A percentile compares a stretch with the other conserved stretches of the same genome.
Evolutionary conservation across 495 filamentous ascomycete genomes (phyloP).

Genomic region (Penicillium canariense): DNA sequence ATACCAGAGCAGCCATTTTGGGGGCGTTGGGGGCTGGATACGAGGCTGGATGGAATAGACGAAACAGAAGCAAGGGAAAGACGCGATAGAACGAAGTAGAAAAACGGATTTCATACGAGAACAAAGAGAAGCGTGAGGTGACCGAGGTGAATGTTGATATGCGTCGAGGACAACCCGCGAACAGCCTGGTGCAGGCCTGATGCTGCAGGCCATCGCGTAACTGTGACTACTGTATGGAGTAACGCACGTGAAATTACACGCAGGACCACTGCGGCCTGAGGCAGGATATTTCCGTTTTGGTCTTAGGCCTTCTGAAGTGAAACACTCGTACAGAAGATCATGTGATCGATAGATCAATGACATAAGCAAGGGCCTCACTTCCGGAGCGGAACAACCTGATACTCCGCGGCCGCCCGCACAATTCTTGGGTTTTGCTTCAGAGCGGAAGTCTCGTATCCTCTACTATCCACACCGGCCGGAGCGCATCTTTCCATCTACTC

Average conservation of each 20-base stretch:
- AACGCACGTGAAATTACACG: not conserved
- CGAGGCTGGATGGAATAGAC: conserved; percentile 2
- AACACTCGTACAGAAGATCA: not conserved
- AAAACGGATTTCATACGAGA: not conserved
- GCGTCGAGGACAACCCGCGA: conserved; percentile 1
- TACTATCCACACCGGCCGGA: conserved; percentile 34
- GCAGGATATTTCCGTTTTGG: not conserved
- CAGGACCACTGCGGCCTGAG: not conserved
- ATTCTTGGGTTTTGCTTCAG: conserved; percentile 16
- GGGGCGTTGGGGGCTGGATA: conserved; percentile 15
- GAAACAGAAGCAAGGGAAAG: not conserved
- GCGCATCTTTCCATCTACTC: conserved; percentile 30
- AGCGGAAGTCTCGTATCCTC: conserved; percentile 19
- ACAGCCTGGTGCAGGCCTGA: not conserved
- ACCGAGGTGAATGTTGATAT: too few species aligned
- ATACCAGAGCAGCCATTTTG: conserved; percentile 18
- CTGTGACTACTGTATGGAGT: too few species aligned
- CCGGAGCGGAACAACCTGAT: conserved; percentile 9
- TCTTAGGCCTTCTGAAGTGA: not conserved
- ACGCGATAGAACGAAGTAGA: not conserved
- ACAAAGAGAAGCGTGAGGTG: not conserved
- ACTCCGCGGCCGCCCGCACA: conserved; percentile 6
- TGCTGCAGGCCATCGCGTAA: too few species aligned
- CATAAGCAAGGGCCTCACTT: not conserved
- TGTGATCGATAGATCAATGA: not conserved